These are phyloP conservation scores for Hippophae gyantsensis DNA, from an alignment of 306 rosid genomes.

Conservation along the genomic window DNA sequence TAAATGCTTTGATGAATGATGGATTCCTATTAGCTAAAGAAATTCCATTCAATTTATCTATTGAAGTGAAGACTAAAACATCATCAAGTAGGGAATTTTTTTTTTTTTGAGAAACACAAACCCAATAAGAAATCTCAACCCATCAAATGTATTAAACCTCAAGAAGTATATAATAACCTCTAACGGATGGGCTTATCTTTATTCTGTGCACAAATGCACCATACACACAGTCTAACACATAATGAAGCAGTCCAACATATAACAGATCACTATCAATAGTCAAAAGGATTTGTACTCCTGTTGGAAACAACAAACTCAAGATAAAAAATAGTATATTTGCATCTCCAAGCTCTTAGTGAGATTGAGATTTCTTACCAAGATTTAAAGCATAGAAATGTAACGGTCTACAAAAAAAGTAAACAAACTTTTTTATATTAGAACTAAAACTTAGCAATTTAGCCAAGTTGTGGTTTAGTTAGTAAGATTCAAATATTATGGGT, in stretches of 20 bases:
- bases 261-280: slow-evolving; percentile 44
- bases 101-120: too few species aligned
- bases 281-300: slow-evolving; percentile 11
- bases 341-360: slow-evolving; percentile 31
- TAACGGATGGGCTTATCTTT: slow-evolving; percentile 60
- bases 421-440: background rate
- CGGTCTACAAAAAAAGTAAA: slow-evolving; percentile 50
- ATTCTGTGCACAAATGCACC: slow-evolving; percentile 91
- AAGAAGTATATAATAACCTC: too few species aligned
- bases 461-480: background rate
- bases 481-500: slow-evolving; percentile 12
- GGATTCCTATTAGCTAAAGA: too few species aligned
- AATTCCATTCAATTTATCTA: too few species aligned
- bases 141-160: too few species aligned
- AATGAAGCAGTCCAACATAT: slow-evolving; percentile 69
- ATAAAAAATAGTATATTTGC: slow-evolving; percentile 14
- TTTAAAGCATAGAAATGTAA: slow-evolving; percentile 26
- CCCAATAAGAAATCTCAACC: too few species aligned
- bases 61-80: too few species aligned
- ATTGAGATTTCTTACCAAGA: slow-evolving; percentile 33
- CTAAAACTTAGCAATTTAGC: slow-evolving; percentile 3
- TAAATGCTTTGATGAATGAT: too few species aligned
- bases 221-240: slow-evolving; percentile 77
- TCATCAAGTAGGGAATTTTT: too few species aligned
- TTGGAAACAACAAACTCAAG: slow-evolving; percentile 16